phyloP scores from a whole-genome alignment of 2,329 filamentous ascomycete species.

The Pyrenophora seminiperda region DNA sequence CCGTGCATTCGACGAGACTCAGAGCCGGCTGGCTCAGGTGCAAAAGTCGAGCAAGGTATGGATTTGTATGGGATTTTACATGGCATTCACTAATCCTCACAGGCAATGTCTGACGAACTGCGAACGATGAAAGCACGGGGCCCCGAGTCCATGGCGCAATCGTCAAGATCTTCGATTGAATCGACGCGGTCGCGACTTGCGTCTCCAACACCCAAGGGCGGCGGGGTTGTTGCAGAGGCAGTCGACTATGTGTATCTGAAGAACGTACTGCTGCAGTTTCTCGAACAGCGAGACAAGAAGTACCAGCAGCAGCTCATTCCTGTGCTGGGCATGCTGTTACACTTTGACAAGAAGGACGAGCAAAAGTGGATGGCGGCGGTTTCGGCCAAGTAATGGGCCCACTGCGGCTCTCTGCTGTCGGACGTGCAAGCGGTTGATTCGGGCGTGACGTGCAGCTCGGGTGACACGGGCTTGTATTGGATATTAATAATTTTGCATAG shows the following conservation, averaged over 20 bases:
- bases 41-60: conserved; percentile 67
- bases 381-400: conserved; percentile 48
- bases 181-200: conserved; percentile 54
- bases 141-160: conserved; percentile 55
- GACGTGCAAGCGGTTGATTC: conserved; percentile 12
- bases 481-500: conserved; percentile 1
- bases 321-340: conserved; percentile 74
- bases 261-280: conserved; percentile 79
- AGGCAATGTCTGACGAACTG: conserved; percentile 63
- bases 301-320: conserved; percentile 77
- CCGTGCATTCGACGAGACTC: conserved; percentile 76
- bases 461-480: neutral
- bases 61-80: neutral
- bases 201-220: conserved; percentile 54
- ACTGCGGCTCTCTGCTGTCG: conserved; percentile 20
- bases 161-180: conserved; percentile 64
- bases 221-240: conserved; percentile 34
- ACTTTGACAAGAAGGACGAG: conserved; percentile 79
- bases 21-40: conserved; percentile 76
- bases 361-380: conserved; percentile 86
- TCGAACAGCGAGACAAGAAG: conserved; percentile 80
- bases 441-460: conserved; percentile 6
- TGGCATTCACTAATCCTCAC: conserved; percentile 23
- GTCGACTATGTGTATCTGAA: conserved; percentile 74
- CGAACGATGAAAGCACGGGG: conserved; percentile 53